A percentile compares a stretch with the other conserved stretches of the same genome.
phyloP scores from a whole-genome alignment of 495 filamentous ascomycete genomes.

The Penicillium coprophilum region DNA sequence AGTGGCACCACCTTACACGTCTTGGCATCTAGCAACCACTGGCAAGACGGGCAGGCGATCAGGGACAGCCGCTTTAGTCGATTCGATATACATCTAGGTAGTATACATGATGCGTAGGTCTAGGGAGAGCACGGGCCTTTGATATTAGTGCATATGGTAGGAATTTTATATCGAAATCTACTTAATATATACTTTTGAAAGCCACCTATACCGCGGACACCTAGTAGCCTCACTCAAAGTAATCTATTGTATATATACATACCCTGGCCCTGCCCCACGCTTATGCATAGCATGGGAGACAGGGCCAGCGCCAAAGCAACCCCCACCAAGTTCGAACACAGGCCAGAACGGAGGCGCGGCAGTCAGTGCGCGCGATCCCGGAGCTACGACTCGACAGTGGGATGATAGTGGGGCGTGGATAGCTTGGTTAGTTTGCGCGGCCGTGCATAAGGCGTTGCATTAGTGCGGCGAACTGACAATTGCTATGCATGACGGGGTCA shows the following conservation, averaged over 20 bases:
- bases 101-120: slow-evolving; percentile 2
- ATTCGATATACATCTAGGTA: neutral
- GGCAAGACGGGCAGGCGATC: slow-evolving; percentile 6
- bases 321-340: slow-evolving; percentile 15
- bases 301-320: slow-evolving; percentile 1
- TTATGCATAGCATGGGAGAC: slow-evolving; percentile 11
- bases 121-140: slow-evolving; percentile 6
- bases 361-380: slow-evolving; percentile 29
- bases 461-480: slow-evolving; percentile 35
- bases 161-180: neutral
- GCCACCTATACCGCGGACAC: neutral
- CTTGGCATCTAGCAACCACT: slow-evolving; percentile 7
- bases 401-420: slow-evolving; percentile 19
- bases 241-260: neutral
- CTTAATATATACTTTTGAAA: neutral
- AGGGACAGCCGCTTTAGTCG: slow-evolving; percentile 14
- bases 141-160: neutral
- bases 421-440: slow-evolving; percentile 19
- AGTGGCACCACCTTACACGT: slow-evolving; percentile 8
- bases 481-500: slow-evolving; percentile 25
- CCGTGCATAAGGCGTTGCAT: slow-evolving; percentile 25
- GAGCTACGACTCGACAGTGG: slow-evolving; percentile 20
- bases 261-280: slow-evolving; percentile 10
- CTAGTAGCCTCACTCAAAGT: neutral
- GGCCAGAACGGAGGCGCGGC: slow-evolving; percentile 27